Evolutionary conservation across 306 rosid genomes (phyloP), one percentile per base, ranked within the genome.

Genomic region (Gynostemma pentaphyllum): DNA sequence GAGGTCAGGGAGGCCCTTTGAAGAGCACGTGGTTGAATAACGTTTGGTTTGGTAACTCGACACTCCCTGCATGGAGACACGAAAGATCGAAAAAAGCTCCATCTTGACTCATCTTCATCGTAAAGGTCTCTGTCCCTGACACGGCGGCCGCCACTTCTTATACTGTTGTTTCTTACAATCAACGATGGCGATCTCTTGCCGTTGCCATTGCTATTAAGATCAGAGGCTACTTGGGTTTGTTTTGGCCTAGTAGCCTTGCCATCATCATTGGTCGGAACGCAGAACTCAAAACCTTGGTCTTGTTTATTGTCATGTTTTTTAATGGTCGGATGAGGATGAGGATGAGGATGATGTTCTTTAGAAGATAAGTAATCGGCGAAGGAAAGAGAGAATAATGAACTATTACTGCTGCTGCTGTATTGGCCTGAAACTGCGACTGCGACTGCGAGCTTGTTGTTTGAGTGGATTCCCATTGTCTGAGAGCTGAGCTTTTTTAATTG

Each of bases 311-410:
- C 52, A 4, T 1, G 1, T 28, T 1, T 72, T 68, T 67, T 64
- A 12, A 51, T n/a, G n/a, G n/a, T 65, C 46, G 77, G 64, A 60
- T 66, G 73, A 47, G 56, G 26, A 64, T 74, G 72, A 24, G 68
- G 36, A 65, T 77, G 74, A n/a, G n/a, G n/a, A 53, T 79, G 83
- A 73, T 72, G 80, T 66, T 86, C 82, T 68, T 85, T 83, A 57
- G 79, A 61, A 39, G 82, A 74, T 63, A 83, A 52, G 44, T 80
- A 80, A 70, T 72, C 85, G 24, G 85, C 66, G 55, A 89, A 89
- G 12, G 95, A 83, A 51, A 89, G 79, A 1, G 90, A 85, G 19
- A 79, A 87, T 5, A 64, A 13, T 27, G 85, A 73, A 68, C 50
- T 23, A 26, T 15, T 55, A 29, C 5, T 14, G 13, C 44, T 19